A percentile compares a stretch with the other conserved stretches of the same genome.
These are phyloP conservation scores for Pseudozyma sp. DNA, from an alignment of 1,284 basidiomycete genomes.

Conservation along the genomic window DNA sequence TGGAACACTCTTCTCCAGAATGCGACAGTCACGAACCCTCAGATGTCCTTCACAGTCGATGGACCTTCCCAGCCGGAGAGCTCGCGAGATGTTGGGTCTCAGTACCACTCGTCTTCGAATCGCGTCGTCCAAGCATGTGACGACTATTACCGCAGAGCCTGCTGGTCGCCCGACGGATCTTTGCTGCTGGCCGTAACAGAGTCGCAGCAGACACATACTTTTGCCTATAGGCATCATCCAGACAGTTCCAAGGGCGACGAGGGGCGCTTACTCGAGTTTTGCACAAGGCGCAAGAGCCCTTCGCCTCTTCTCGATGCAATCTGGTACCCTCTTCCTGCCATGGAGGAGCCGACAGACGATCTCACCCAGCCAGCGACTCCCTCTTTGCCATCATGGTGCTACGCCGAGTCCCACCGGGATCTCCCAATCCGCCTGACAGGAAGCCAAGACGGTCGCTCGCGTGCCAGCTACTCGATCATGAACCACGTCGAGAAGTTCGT, in stretches of 20 bases:
- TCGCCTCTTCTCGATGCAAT: constrained; percentile 51
- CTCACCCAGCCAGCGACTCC: neutral
- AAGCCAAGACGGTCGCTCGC: constrained; percentile 25
- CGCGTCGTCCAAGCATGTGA: neutral
- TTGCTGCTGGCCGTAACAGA: constrained; percentile 49
- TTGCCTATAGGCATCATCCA: neutral
- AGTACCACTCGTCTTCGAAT: neutral
- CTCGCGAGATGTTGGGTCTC: too few species aligned
- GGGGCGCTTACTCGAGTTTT: neutral
- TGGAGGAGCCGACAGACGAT: constrained; percentile 7
- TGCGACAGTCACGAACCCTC: constrained; percentile 1
- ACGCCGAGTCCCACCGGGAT: constrained; percentile 48
- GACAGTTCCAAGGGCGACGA: too few species aligned
- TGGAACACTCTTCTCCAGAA: constrained; percentile 8
- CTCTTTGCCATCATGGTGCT: constrained; percentile 47
- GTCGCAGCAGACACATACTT: constrained; percentile 45
- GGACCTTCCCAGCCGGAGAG: neutral
- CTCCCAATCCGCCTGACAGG: constrained; percentile 51
- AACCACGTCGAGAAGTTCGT: constrained; percentile 59
- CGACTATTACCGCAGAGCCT: constrained; percentile 44
- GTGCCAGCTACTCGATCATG: constrained; percentile 58
- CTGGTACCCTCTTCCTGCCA: constrained; percentile 54
- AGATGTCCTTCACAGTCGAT: constrained; percentile 4
- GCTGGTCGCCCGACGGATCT: constrained; percentile 52
- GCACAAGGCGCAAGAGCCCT: constrained; percentile 13